Conservation (phyloP, 768 basidiomycete species). For the Termitomyces sp. region DNA sequence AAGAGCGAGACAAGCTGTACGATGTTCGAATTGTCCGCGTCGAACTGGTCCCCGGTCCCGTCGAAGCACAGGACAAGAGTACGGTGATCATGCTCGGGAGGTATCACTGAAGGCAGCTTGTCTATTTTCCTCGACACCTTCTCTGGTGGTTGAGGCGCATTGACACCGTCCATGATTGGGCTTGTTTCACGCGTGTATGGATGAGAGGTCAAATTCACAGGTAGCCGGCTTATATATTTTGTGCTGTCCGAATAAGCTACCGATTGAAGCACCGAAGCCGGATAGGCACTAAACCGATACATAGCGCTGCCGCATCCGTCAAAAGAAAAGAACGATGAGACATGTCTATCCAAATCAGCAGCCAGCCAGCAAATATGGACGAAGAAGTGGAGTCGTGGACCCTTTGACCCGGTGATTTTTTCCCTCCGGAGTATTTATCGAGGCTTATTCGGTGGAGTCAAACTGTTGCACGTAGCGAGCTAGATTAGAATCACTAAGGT, state of each 20-base stretch:
- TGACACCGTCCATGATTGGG: neutral
- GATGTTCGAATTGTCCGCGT: slow-evolving; percentile 50
- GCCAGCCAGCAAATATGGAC: neutral
- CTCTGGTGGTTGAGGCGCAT: neutral
- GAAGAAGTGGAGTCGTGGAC: too few relatives aligned
- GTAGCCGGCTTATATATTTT: neutral
- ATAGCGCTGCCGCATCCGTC: neutral
- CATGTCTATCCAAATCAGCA: neutral
- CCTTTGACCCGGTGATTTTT: too few relatives aligned
- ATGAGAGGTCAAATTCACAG: neutral
- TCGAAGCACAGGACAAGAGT: slow-evolving; percentile 53
- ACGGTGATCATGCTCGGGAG: slow-evolving; percentile 30
- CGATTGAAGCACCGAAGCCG: neutral
- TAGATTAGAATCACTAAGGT: neutral
- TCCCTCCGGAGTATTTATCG: neutral
- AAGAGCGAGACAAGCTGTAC: slow-evolving; percentile 44
- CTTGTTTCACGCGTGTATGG: neutral
- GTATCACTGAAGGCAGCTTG: slow-evolving; percentile 27
- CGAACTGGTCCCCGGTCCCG: slow-evolving; percentile 50
- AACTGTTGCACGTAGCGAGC: too few relatives aligned
- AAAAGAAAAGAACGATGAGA: neutral
- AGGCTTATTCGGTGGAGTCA: neutral
- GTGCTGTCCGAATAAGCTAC: neutral
- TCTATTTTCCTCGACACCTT: slow-evolving; percentile 6
- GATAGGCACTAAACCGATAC: neutral